Conservation (phyloP, 148 eudicot species). For the Arctostaphylos glauca region DNA sequence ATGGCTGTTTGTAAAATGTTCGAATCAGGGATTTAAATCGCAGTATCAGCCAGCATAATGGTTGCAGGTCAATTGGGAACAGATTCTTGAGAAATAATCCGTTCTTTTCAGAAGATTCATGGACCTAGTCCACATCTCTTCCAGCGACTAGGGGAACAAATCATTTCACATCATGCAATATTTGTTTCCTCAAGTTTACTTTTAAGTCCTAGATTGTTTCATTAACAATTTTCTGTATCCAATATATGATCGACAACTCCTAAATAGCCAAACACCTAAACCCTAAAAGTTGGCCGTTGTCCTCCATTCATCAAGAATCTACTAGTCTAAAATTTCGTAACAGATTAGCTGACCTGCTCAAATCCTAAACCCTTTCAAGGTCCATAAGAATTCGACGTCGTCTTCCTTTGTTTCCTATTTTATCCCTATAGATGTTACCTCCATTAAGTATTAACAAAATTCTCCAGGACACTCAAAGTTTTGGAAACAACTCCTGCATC, state of each 20-base stretch:
- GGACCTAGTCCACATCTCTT: not conserved
- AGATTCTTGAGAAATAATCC: not conserved
- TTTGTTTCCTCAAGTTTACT: not conserved
- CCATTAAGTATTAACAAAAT: not conserved
- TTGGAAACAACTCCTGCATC: not conserved
- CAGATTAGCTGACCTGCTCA: not conserved
- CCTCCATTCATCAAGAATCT: not conserved
- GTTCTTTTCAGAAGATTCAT: not conserved
- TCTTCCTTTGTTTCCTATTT: not conserved
- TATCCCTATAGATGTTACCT: not conserved
- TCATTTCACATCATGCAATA: not conserved
- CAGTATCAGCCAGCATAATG: not conserved
- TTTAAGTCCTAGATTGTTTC: not conserved
- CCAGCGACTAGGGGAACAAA: not conserved
- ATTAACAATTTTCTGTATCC: not conserved
- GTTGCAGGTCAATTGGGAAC: not conserved
- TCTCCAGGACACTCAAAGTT: not conserved
- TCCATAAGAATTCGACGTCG: not conserved
- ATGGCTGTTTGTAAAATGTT: not conserved
- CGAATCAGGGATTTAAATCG: not conserved
- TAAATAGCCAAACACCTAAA: not conserved
- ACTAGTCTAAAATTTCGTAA: not conserved
- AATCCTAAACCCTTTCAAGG: not conserved
- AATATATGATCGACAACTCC: not conserved
- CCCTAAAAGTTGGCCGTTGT: not conserved